Conservation (phyloP, 768 basidiomycete genomes). For the Mrakia hoshinonis region DNA sequence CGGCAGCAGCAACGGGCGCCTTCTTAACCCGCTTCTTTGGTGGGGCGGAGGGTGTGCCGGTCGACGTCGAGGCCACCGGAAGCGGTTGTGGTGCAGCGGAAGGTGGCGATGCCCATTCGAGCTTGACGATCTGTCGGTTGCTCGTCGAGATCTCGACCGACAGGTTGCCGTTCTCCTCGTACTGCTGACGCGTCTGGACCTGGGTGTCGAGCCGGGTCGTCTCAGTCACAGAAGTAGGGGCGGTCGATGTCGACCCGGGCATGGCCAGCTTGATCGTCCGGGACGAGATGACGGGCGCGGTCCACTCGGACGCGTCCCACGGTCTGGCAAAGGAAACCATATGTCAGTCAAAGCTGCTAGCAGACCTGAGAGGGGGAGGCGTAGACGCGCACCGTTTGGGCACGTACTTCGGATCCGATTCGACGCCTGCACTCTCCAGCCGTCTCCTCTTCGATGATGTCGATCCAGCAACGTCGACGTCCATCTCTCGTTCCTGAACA, state of each 20-base stretch:
- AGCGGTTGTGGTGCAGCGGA: too few relatives aligned
- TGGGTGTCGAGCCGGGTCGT: background rate
- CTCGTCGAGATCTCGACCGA: background rate
- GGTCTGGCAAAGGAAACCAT: background rate
- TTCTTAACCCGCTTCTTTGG: too few relatives aligned
- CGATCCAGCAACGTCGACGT: background rate
- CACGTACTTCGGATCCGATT: background rate
- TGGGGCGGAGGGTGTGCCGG: too few relatives aligned
- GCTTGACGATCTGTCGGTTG: background rate
- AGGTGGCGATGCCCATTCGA: background rate
- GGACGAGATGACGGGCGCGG: background rate
- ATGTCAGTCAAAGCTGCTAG: background rate
- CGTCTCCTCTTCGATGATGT: background rate
- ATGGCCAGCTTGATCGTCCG: constrained; percentile 1
- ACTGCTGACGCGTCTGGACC: background rate
- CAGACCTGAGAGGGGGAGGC: background rate
- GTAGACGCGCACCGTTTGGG: background rate
- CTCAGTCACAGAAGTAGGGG: background rate
- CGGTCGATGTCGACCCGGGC: background rate
- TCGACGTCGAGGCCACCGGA: too few relatives aligned
- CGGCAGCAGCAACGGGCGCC: too few relatives aligned
- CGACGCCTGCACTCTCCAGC: background rate
- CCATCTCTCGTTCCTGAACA: background rate
- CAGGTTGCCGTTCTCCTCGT: background rate
- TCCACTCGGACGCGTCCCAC: constrained; percentile 9